phyloP scores from a whole-genome alignment of 2,329 filamentous ascomycete genomes.

The Geosmithia flava region DNA sequence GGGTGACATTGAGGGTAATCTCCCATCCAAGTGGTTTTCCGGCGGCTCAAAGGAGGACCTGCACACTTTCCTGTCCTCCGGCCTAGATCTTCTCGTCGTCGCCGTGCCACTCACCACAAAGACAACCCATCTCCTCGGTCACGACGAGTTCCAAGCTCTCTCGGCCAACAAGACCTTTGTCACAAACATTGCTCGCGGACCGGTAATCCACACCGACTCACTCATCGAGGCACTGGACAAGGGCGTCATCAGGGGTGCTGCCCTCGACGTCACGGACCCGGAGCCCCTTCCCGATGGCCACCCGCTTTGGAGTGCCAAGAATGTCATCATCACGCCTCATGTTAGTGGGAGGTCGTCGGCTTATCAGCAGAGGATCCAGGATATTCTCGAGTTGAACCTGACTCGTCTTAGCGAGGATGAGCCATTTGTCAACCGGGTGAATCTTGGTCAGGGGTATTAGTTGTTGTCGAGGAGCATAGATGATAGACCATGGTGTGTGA shows the following conservation, averaged over 20 bases:
- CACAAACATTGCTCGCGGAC: constrained; percentile 58
- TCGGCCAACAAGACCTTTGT: constrained; percentile 41
- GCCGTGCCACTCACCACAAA: constrained; percentile 34
- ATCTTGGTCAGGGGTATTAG: constrained; percentile 18
- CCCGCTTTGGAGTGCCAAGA: constrained; percentile 56
- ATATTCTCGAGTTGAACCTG: constrained; percentile 29
- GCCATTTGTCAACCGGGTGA: constrained; percentile 26
- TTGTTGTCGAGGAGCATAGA: no score
- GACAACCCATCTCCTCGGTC: constrained; percentile 37
- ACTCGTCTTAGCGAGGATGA: constrained; percentile 20
- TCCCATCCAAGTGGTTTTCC: constrained; percentile 39
- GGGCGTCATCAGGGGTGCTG: constrained; percentile 44
- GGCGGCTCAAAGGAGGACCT: constrained; percentile 28
- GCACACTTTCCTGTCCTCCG: constrained; percentile 35
- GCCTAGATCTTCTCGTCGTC: constrained; percentile 40
- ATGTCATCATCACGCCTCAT: constrained; percentile 50
- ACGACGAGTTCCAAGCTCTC: constrained; percentile 34
- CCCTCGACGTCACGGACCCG: constrained; percentile 68
- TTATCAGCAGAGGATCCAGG: constrained; percentile 26
- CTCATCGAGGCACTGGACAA: constrained; percentile 47
- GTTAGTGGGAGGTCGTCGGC: constrained; percentile 27
- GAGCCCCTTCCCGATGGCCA: constrained; percentile 61
- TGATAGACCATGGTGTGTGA: no score
- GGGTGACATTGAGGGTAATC: constrained; percentile 34
- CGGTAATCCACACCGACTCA: constrained; percentile 35